phyloP scores from a whole-genome alignment of 2,329 filamentous ascomycete species.

The Colletotrichum sp. region DNA sequence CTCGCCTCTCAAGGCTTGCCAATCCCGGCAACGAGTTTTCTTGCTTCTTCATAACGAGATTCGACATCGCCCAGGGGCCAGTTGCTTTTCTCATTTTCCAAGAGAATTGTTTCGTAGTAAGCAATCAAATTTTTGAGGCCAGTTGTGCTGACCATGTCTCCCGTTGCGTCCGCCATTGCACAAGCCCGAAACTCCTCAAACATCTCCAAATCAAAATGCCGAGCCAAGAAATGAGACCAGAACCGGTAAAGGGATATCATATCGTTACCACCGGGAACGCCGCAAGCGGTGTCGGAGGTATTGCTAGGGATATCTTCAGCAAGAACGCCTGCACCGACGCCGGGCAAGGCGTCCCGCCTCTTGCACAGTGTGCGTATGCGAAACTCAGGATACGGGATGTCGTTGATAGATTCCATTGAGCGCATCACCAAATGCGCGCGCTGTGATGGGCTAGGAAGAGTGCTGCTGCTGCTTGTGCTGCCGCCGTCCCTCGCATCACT shows the following conservation, averaged over 20 bases:
- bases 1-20: not conserved
- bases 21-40: not conserved
- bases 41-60: constrained; percentile 5
- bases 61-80: not conserved
- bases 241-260: constrained; percentile 75
- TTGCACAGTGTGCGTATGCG: constrained; percentile 42
- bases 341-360: constrained; percentile 34
- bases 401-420: constrained; percentile 8
- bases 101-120: constrained; percentile 55
- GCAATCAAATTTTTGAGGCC: constrained; percentile 69
- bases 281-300: constrained; percentile 39
- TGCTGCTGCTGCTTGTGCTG: not conserved
- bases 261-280: constrained; percentile 33
- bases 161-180: constrained; percentile 67
- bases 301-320: not conserved
- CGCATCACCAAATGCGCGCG: constrained; percentile 16
- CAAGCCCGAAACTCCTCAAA: constrained; percentile 75
- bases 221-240: constrained; percentile 75
- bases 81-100: not conserved
- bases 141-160: constrained; percentile 47
- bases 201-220: constrained; percentile 77
- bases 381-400: constrained; percentile 38
- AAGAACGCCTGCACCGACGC: constrained; percentile 27
- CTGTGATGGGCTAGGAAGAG: constrained; percentile 10
- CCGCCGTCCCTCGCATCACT: not conserved